Evolutionary conservation across 345 rosid species (phyloP).

Genomic region (Eucalyptus viminalis): DNA sequence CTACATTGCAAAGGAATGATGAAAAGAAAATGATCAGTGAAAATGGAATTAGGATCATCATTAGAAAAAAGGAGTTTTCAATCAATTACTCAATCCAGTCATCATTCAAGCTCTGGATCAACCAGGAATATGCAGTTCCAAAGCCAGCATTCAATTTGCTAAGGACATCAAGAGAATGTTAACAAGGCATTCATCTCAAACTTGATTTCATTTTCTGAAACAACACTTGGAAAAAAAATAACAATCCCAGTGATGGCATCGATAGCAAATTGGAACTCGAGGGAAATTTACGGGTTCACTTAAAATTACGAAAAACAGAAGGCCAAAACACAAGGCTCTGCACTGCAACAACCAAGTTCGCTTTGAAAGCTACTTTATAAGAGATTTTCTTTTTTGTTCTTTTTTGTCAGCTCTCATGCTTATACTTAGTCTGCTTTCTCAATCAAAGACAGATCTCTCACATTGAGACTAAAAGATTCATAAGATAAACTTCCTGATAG

Average conservation of each 20-base stretch:
- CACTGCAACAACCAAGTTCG: background rate
- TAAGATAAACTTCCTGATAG: background rate
- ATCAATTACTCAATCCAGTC: background rate
- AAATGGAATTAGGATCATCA: background rate
- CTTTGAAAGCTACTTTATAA: background rate
- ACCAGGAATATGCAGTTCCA: background rate
- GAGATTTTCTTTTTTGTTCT: background rate
- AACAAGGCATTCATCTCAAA: background rate
- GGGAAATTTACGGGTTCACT: background rate
- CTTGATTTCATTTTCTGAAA: background rate
- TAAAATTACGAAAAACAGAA: background rate
- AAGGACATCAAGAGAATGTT: background rate
- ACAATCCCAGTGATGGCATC: background rate
- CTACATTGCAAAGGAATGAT: conserved; percentile 17
- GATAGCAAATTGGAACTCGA: background rate
- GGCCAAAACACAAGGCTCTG: background rate
- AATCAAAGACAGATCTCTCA: background rate
- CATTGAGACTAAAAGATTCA: background rate
- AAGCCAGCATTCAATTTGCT: background rate
- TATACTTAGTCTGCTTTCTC: background rate
- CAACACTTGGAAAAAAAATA: background rate
- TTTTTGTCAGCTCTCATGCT: background rate
- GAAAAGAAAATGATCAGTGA: background rate
- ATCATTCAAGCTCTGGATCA: background rate
- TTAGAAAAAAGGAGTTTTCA: background rate